Conservation (phyloP, 2,329 filamentous ascomycete species). For the Orbilia oligospora region DNA sequence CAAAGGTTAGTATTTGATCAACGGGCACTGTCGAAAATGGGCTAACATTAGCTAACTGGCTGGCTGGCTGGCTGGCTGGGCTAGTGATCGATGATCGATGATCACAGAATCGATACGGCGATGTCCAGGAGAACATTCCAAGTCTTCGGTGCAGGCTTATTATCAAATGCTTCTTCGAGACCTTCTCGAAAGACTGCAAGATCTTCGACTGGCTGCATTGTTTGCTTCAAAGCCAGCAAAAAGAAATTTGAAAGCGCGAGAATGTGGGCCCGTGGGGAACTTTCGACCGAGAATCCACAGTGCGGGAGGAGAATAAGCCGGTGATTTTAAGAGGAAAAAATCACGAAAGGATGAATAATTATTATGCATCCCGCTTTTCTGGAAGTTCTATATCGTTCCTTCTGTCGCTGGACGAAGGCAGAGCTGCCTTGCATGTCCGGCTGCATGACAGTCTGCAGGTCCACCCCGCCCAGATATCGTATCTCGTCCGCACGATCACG, state of each 20-base stretch:
- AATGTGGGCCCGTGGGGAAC: conserved; percentile 41
- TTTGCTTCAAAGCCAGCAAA: conserved; percentile 8
- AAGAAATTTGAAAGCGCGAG: conserved; percentile 19
- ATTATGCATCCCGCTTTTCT: conserved; percentile 55
- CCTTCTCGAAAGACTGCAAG: conserved; percentile 54
- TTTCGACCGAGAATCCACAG: conserved; percentile 47
- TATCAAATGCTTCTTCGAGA: conserved; percentile 31
- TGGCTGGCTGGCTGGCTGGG: conserved; percentile 1
- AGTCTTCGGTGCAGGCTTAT: conserved; percentile 24
- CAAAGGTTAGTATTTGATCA: conserved; percentile 42
- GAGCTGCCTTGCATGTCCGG: conserved; percentile 57
- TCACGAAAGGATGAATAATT: conserved; percentile 36
- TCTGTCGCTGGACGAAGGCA: conserved; percentile 43
- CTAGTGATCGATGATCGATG: conserved; percentile 45
- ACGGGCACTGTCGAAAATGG: conserved; percentile 7
- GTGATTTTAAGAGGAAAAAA: conserved; percentile 36
- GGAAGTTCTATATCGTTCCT: conserved; percentile 56
- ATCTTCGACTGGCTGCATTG: conserved; percentile 38
- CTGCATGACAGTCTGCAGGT: conserved; percentile 53
- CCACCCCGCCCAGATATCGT: conserved; percentile 58
- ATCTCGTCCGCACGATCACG: conserved; percentile 50
- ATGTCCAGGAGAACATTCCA: conserved; percentile 41
- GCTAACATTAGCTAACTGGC: not conserved
- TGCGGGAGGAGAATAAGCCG: conserved; percentile 58
- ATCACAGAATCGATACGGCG: conserved; percentile 10